Evolutionary conservation across 306 rosid species (phyloP).

Genomic region (Alnus glutinosa): DNA sequence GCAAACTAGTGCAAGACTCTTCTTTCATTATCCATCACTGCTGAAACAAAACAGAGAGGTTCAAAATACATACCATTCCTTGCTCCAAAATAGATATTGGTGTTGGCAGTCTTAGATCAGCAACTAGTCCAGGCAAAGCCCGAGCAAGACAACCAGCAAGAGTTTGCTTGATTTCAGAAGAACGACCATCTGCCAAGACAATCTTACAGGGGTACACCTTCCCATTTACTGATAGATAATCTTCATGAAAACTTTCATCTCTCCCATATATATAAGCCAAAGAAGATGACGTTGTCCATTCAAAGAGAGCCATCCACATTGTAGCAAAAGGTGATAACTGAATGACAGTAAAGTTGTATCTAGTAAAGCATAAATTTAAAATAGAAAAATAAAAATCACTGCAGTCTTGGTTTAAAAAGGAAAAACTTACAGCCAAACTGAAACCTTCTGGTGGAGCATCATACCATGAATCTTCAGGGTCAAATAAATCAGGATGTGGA

Average conservation of each 20-base stretch:
- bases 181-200: slow-evolving; percentile 78
- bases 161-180: slow-evolving; percentile 86
- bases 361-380: slow-evolving; percentile 2
- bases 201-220: slow-evolving; percentile 67
- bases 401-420: neutral
- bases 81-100: slow-evolving; percentile 86
- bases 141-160: slow-evolving; percentile 82
- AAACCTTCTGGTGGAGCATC: slow-evolving; percentile 90
- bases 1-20: neutral
- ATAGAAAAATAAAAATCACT: neutral
- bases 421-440: slow-evolving; percentile 60
- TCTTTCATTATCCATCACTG: slow-evolving; percentile 18
- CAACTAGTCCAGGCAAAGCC: slow-evolving; percentile 73
- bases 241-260: slow-evolving; percentile 80
- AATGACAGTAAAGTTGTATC: slow-evolving; percentile 23
- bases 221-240: slow-evolving; percentile 62
- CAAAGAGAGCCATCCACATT: slow-evolving; percentile 80
- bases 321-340: slow-evolving; percentile 93
- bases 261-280: slow-evolving; percentile 83
- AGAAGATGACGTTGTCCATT: slow-evolving; percentile 80
- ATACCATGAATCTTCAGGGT: slow-evolving; percentile 74
- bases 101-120: slow-evolving; percentile 64
- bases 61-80: slow-evolving; percentile 63
- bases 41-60: slow-evolving; percentile 20
- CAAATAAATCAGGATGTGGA: slow-evolving; percentile 55